These are phyloP conservation scores for Dryas drummondii DNA, from an alignment of 306 rosid genomes.

Conservation along the genomic window DNA sequence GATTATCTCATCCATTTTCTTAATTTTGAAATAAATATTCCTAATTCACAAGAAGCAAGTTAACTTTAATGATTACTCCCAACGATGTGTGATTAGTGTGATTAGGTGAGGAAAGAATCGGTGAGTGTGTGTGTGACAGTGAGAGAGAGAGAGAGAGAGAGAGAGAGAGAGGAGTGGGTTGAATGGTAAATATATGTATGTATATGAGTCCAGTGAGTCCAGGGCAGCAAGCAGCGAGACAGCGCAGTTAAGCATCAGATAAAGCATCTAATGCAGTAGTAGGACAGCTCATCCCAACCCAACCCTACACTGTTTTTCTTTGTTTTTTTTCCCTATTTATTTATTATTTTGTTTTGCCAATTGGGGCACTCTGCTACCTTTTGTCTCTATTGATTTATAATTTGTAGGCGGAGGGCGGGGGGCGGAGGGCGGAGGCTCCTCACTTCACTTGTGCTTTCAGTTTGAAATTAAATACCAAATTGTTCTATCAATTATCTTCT, in stretches of 20 bases:
- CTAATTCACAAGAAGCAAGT: background rate
- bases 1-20: too few relatives aligned
- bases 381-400: background rate
- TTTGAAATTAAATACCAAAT: too few relatives aligned
- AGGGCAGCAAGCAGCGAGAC: conserved; percentile 33
- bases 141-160: background rate
- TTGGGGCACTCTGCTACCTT: conserved; percentile 16
- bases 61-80: background rate
- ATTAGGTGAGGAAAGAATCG: background rate
- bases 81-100: background rate
- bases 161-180: conserved; percentile 13
- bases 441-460: too few relatives aligned
- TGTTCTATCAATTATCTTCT: background rate
- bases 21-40: too few relatives aligned
- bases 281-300: conserved; percentile 64
- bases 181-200: conserved; percentile 19
- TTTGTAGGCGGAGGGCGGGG: too few relatives aligned
- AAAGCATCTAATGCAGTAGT: conserved; percentile 54
- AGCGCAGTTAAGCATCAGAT: conserved; percentile 42
- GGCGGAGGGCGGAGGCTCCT: too few relatives aligned
- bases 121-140: background rate
- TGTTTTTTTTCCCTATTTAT: background rate
- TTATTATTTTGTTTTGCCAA: conserved; percentile 9
- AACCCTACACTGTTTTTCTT: conserved; percentile 31
- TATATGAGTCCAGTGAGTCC: background rate